Base-by-base conservation (phyloP, 2,329 filamentous ascomycete species). In the Tothia fuscella region DNA sequence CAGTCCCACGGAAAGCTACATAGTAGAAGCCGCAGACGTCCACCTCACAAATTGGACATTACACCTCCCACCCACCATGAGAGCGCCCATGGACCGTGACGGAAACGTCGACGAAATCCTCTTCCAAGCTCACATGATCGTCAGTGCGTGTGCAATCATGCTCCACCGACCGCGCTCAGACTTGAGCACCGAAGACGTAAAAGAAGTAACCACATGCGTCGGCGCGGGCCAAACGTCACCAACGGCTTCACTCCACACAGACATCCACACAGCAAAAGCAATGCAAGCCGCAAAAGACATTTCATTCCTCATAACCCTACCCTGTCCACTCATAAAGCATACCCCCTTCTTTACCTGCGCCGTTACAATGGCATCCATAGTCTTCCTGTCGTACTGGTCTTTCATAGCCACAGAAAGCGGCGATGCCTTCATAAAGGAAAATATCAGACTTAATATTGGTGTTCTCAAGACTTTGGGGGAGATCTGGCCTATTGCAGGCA, bases 91-190 rank as follows among this genome's bases (percentile, higher is more conserved):
- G 41, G 73, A 76, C 45, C 72, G 74, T 47, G 75, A 80, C 50
- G 80, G 84, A 24, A 71, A 76, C 41, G 68, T 88, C 9, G 88
- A 95, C 56, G 85, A 93, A 61, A 81, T 93, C 72, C 78, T 94
- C 60, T 93, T 94, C 62, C 85, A 93, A 57, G 87, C 84, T 1
- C 80, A 84, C 48, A 89, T 93, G 76, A 83, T 93, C 52, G 68
- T 72, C 40, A 66, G 74, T 41, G 52, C 56, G 56, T 58, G 52
- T 49, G 58, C 56, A 12, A 62, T 63, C 40, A 58, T 62, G 52
- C 51, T 62, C 24, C 59, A 83, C 49, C 42, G 63, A 43, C 51
- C 61, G 46, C 50, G 63, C 41, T 51, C 62, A 49, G 56, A 62
- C 46, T 45, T 63, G 17, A 53, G 59, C 31, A 59, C 58, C 29